Evolutionary conservation across 2,329 filamentous ascomycete genomes (phyloP).

Genomic region (Fusarium sp.): DNA sequence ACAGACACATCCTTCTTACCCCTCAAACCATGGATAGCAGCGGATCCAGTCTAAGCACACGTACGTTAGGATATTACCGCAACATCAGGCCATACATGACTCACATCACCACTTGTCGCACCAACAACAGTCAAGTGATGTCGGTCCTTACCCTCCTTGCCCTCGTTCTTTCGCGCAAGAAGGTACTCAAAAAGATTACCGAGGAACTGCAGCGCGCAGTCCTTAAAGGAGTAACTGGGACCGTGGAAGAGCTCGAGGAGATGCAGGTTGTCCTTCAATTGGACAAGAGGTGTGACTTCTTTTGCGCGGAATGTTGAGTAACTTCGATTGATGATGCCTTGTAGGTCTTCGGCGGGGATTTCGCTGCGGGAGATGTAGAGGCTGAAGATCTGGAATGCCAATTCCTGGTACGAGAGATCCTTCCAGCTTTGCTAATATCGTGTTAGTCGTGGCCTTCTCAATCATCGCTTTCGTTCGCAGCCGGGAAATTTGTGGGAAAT

Average conservation of each 20-base stretch:
- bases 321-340: constrained; percentile 81
- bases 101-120: constrained; percentile 80
- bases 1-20: constrained; percentile 98
- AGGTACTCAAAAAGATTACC: constrained; percentile 98
- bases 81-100: neutral
- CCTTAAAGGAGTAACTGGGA: constrained; percentile 95
- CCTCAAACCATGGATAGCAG: constrained; percentile 93
- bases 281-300: constrained; percentile 75
- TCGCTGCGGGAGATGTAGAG: constrained; percentile 80
- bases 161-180: constrained; percentile 77
- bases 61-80: constrained; percentile 14
- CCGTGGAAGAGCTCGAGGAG: constrained; percentile 93
- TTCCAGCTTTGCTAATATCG: constrained; percentile 73
- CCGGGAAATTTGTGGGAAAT: fast-evolving
- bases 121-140: constrained; percentile 89
- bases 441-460: neutral
- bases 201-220: constrained; percentile 86
- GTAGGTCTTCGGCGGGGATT: constrained; percentile 71
- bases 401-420: constrained; percentile 81
- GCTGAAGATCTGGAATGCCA: constrained; percentile 86
- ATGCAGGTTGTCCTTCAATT: constrained; percentile 76
- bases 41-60: constrained; percentile 76
- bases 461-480: neutral
- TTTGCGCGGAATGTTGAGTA: constrained; percentile 88
- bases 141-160: constrained; percentile 67